Evolutionary conservation across 306 rosid species (phyloP), one percentile per base, ranked within the genome.

Genomic region (Vigna radiata): DNA sequence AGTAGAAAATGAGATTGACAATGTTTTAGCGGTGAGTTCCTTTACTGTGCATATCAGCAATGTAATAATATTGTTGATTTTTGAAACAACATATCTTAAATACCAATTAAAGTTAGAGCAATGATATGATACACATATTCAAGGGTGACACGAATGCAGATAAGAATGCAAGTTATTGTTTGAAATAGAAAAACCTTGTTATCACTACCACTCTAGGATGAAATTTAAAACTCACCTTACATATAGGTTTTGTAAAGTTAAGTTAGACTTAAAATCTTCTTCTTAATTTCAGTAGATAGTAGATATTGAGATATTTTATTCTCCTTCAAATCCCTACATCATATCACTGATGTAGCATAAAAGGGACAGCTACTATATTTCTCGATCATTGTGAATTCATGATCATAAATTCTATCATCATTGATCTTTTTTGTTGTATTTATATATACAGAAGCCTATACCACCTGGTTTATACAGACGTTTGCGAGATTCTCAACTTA

Each of bases 1-100:
- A 39, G 53, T 41, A 31, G 71, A 66, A 66, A 66, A 66, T 66
- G 71, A 66, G 6, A 66, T 66, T 43, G 71, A 66, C 18, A 12
- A 43, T 19, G 53, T 66, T 12, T 43, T 66, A 21, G 33, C 31
- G 33, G 71, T 66, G 53, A 66, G 71, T 66, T 41, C 53, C 36
- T 66, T 66, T 13, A 19, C 36, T 66, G 18, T 5, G 1, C 36
- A 19, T 43, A 19, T 63, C 37, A 31, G 48, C 27, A n/a, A n/a
- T 63, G 48, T 16, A 36, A n/a, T 36, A 63, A 36, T 37, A 63
- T 66, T 41, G 2, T 41, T 66, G 53, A 43, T 66, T 6, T 4
- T 66, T 41, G 53, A 53, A 66, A 19, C 18, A 66, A 11, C 31
- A 66, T 39, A 64, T 17, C 70, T 64, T 64, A n/a, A 62, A 27